Evolutionary conservation across 208 protist genomes (phyloP).

Genomic region (Leishmania amazonensis): DNA sequence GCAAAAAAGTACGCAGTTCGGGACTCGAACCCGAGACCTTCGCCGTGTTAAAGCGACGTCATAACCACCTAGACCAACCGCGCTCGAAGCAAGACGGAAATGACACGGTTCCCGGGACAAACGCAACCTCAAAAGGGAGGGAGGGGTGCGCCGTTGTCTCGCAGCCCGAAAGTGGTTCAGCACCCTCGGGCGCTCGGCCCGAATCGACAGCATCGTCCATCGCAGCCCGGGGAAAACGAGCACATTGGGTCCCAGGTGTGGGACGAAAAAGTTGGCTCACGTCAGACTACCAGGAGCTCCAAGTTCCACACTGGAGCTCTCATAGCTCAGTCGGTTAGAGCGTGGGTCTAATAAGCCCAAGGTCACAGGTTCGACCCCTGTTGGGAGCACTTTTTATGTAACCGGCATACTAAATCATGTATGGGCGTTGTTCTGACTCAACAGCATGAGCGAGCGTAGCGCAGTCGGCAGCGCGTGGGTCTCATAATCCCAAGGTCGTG

Average conservation of each 20-base stretch:
- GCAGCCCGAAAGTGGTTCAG: accelerated
- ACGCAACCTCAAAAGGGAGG: too few species aligned
- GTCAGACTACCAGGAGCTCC: too few species aligned
- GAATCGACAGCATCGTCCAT: too few species aligned
- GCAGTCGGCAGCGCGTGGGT: conserved; percentile 95
- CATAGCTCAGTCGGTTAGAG: conserved; percentile 77
- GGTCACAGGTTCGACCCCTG: conserved; percentile 74
- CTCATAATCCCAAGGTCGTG: conserved; percentile 96
- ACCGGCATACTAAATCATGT: too few species aligned
- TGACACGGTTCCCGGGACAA: too few species aligned
- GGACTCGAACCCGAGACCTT: conserved; percentile 92
- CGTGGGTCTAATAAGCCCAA: conserved; percentile 76
- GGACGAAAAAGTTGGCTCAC: too few species aligned
- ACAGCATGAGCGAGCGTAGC: conserved; percentile 72
- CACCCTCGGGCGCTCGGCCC: too few species aligned
- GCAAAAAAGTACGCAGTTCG: conserved; percentile 81
- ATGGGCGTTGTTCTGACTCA: background rate
- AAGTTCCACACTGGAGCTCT: conserved; percentile 33
- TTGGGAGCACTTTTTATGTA: conserved; percentile 51
- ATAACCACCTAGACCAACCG: conserved; percentile 93
- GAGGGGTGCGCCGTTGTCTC: too few species aligned
- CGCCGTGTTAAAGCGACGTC: conserved; percentile 94
- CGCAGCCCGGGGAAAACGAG: too few species aligned
- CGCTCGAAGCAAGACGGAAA: conserved; percentile 28
- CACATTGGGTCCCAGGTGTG: too few species aligned